Base-by-base conservation (phyloP, 768 basidiomycete genomes). In the Russula sp. region DNA sequence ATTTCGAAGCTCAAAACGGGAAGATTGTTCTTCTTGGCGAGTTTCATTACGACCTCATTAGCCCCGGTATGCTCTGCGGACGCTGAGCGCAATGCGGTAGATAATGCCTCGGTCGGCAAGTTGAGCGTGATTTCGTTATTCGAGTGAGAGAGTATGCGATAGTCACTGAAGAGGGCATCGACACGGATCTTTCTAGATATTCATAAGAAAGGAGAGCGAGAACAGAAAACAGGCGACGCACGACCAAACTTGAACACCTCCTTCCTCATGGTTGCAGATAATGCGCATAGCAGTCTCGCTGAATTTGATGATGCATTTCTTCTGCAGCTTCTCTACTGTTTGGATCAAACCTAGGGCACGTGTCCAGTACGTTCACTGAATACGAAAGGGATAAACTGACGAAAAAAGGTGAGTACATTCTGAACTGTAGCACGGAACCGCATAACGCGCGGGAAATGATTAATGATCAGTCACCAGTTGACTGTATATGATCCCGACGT, bases 191-290 rank as follows among this genome's bases (percentile, higher is more conserved):
- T 81, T 18, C 86, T 88, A 61, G 20, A 40, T 26, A 16, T 20
- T 13, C 3, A 40, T 61, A 22, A 53, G 32, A 8, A 36, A 11
- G 18, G 44, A 14, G 7, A 46, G 32, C 24, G 18, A 28, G 18
- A 22, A 34, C 20, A 11, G 16, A 56, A 79, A 76, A 78, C 79
- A 36, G 38, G 42, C 2, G 22, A 76, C 84, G 60, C 61, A 85
- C 84, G 83, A 83, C 93, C 93, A 94, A 57, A 94, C 90, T 73
- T 94, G 92, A 5, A 92, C 85, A 3, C 90, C 90, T 0, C 89
- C 90, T 69, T 92, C 90, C 59, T 92, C 89, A 56, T 79, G 83
- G 63, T 88, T 87, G 78, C 93, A 94, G 60, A 95, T 93, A 63
- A 94, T 84, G 65, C 87, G 86, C 79, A 94, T 86, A 42, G 83